Conservation (phyloP, 1,284 basidiomycete species). For the Trichosporon coremiiforme region DNA sequence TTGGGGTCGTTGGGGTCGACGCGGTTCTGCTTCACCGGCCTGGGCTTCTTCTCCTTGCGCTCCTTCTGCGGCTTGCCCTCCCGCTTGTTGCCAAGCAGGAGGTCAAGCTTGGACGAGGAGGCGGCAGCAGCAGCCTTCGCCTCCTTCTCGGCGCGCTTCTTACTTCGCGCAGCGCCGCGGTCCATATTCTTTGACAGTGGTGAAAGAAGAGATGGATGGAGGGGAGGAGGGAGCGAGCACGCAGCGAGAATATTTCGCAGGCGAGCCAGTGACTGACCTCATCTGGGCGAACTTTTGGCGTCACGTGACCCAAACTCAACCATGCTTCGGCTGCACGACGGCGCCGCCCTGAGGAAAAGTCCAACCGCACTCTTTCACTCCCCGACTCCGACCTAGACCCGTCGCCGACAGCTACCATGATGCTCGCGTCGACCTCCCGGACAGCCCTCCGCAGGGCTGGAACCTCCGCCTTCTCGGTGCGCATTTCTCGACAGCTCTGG, state of each 20-base stretch:
- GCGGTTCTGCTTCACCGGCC: conserved; percentile 17
- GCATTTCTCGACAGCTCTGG: conserved; percentile 8
- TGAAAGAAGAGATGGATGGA: too few relatives aligned
- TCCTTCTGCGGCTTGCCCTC: conserved; percentile 11
- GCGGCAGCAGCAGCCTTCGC: conserved; percentile 16
- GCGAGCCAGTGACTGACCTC: neutral
- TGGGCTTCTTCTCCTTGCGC: conserved; percentile 23
- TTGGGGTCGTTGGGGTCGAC: conserved; percentile 37
- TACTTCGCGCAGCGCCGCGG: conserved; percentile 51
- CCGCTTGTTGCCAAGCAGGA: conserved; percentile 15
- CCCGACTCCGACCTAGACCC: neutral
- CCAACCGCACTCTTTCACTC: conserved; percentile 1
- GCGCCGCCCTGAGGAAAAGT: conserved; percentile 15
- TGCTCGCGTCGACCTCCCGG: conserved; percentile 43
- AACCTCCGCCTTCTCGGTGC: conserved; percentile 31
- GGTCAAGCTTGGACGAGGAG: conserved; percentile 16
- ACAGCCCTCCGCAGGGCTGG: conserved; percentile 27
- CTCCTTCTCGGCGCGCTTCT: conserved; percentile 34
- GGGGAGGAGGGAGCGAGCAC: neutral
- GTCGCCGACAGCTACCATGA: conserved; percentile 32
- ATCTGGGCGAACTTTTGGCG: neutral
- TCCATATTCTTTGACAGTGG: conserved; percentile 38
- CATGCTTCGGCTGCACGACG: conserved; percentile 2
- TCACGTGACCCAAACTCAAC: conserved; percentile 16
- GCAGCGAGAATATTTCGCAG: neutral